Evolutionary conservation across 768 basidiomycete genomes (phyloP).

Genomic region (Galerina sulciceps): DNA sequence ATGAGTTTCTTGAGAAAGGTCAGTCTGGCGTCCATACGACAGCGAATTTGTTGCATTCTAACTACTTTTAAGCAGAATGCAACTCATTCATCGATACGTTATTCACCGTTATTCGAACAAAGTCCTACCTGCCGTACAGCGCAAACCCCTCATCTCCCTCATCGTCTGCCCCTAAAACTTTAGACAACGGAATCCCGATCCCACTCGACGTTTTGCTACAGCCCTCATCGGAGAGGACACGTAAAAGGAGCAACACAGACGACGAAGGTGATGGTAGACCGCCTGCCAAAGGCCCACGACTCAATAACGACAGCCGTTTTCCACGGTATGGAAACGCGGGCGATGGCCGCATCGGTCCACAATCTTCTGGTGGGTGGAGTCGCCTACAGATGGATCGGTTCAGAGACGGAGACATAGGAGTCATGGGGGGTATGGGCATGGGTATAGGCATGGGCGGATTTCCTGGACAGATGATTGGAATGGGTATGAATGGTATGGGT

Average conservation of each 20-base stretch:
- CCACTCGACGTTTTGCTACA: constrained; percentile 69
- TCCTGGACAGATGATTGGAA: constrained; percentile 24
- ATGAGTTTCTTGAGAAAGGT: constrained; percentile 95
- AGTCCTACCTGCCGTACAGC: constrained; percentile 82
- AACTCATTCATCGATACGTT: constrained; percentile 81
- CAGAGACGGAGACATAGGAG: constrained; percentile 29
- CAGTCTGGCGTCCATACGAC: constrained; percentile 19
- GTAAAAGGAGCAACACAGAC: constrained; percentile 67
- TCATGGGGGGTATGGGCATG: constrained; percentile 31
- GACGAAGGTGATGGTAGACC: constrained; percentile 64
- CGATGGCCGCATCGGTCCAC: constrained; percentile 30
- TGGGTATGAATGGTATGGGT: constrained; percentile 38
- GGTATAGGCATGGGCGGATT: constrained; percentile 25
- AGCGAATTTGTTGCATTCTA: constrained; percentile 11
- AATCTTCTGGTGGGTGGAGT: constrained; percentile 47
- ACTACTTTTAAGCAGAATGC: constrained; percentile 52
- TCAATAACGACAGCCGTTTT: constrained; percentile 68
- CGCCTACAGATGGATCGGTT: constrained; percentile 42
- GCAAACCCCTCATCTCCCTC: constrained; percentile 45
- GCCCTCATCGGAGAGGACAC: constrained; percentile 45
- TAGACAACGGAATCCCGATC: constrained; percentile 78
- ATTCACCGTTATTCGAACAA: constrained; percentile 83
- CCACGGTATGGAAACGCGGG: constrained; percentile 58
- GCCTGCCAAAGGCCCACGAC: constrained; percentile 73
- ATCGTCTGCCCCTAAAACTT: constrained; percentile 40